These are phyloP conservation scores for Ophiostoma ulmi DNA, from an alignment of 2,329 filamentous ascomycete species.

Conservation along the genomic window DNA sequence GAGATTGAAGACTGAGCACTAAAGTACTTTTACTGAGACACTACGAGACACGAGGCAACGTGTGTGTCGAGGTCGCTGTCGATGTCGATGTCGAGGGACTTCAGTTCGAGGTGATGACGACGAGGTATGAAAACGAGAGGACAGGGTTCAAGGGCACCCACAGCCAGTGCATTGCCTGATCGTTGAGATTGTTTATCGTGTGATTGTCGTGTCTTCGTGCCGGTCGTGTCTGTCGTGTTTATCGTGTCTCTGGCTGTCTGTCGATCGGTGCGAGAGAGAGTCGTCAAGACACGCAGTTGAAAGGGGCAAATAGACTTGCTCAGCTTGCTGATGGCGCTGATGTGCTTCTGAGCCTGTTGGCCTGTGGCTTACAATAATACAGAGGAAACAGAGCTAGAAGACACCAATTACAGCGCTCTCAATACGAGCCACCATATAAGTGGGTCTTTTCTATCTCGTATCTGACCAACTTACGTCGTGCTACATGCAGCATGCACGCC, in stretches of 20 bases:
- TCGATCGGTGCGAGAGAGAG: not conserved
- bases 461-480: constrained; percentile 2
- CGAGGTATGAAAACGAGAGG: constrained; percentile 20
- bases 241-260: not conserved
- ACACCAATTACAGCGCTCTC: not conserved
- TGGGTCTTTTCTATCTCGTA: not conserved
- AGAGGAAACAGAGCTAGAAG: not conserved
- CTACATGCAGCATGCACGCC: not conserved
- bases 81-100: not conserved
- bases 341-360: not conserved
- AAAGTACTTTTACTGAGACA: not conserved
- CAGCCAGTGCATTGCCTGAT: constrained; percentile 21
- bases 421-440: constrained; percentile 8
- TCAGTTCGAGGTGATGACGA: not conserved
- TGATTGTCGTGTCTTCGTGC: not conserved
- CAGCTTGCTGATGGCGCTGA: not conserved
- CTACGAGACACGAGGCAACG: not conserved
- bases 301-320: not conserved
- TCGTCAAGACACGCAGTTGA: not conserved
- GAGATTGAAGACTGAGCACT: not conserved
- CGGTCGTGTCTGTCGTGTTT: not conserved
- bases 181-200: not conserved
- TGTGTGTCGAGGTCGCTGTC: not conserved
- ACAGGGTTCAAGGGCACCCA: constrained; percentile 20
- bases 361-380: not conserved